Evolutionary conservation across 306 rosid genomes (phyloP).

Genomic region (Rosa multiflora): DNA sequence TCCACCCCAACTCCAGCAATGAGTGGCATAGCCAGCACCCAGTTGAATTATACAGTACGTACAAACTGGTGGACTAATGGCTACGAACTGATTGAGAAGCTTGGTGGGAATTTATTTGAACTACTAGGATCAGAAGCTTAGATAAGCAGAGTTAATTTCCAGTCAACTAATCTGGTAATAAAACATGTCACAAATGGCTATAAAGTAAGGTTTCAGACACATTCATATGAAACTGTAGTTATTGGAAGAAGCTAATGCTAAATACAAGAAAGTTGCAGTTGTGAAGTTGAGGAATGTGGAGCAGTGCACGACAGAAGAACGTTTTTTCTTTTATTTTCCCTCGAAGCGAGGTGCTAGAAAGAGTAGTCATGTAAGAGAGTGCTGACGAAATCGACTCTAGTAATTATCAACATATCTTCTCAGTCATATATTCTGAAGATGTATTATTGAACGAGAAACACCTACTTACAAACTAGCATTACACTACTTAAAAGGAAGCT

Average conservation of each 20-base stretch:
- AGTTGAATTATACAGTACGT: too few relatives aligned
- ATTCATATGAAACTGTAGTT: not conserved
- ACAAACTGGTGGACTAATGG: not conserved
- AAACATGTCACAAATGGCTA: not conserved
- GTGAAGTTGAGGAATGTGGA: slow-evolving; percentile 1
- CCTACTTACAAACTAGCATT: not conserved
- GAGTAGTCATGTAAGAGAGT: not conserved
- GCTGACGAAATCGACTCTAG: not conserved
- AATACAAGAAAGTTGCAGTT: not conserved
- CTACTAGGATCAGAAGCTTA: not conserved
- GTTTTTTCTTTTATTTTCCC: not conserved
- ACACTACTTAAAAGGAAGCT: not conserved
- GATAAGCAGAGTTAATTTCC: not conserved
- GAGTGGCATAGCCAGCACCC: too few relatives aligned
- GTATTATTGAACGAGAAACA: not conserved
- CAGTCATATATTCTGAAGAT: not conserved
- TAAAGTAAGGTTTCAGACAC: not conserved
- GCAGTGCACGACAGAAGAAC: not conserved
- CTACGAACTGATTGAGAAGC: not conserved
- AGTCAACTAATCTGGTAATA: not conserved
- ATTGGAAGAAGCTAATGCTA: not conserved
- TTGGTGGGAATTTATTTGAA: not conserved
- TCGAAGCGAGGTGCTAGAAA: not conserved
- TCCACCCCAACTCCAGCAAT: too few relatives aligned
- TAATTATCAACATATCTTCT: not conserved